phyloP scores from a whole-genome alignment of 176 grass and related monocot species.

The Avena eriantha region DNA sequence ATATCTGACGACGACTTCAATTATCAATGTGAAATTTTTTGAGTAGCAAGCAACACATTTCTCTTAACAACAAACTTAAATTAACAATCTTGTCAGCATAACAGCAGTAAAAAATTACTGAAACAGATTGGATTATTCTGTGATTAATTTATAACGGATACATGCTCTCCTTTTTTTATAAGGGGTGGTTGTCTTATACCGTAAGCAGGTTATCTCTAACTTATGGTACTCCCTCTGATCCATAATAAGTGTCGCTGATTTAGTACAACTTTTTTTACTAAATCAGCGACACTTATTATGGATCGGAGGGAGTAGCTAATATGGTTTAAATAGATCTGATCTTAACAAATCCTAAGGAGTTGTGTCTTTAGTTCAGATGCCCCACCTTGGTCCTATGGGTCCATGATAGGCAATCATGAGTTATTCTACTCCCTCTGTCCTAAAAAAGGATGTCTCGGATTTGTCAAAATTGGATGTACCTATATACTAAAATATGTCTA shows the following conservation, averaged over 20 bases:
- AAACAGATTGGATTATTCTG: constrained; percentile 16
- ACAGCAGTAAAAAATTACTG: not conserved
- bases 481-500: too few relatives aligned
- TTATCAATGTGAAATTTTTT: constrained; percentile 6
- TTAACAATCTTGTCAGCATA: not conserved
- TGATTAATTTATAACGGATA: constrained; percentile 13
- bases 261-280: too few relatives aligned
- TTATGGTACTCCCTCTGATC: not conserved
- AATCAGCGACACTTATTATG: too few relatives aligned
- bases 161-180: not conserved
- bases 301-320: not conserved
- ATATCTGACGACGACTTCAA: not conserved
- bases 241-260: too few relatives aligned
- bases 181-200: not conserved
- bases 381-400: not conserved
- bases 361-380: not conserved
- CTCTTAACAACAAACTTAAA: not conserved
- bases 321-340: constrained; percentile 4
- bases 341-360: not conserved
- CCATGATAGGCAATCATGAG: not conserved
- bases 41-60: not conserved
- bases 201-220: not conserved
- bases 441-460: too few relatives aligned
- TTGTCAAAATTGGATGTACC: too few relatives aligned
- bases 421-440: not conserved